phyloP scores from a whole-genome alignment of 257 asterid genomes.

The Eucommia ulmoides region DNA sequence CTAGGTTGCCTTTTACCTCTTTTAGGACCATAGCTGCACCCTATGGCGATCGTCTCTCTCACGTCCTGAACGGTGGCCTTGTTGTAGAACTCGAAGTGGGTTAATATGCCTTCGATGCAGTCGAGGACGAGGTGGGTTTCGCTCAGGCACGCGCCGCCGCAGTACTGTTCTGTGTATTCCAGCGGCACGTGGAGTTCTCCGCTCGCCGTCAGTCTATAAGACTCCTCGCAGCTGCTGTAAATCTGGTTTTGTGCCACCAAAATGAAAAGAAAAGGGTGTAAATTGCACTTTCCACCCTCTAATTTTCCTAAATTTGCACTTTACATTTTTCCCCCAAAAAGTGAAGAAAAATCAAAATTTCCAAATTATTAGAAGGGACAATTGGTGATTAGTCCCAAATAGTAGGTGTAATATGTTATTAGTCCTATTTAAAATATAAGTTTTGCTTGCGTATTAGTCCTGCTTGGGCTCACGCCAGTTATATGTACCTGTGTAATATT shows the following conservation, averaged over 20 bases:
- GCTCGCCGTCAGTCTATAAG: conserved; percentile 37
- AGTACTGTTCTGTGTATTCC: conserved; percentile 43
- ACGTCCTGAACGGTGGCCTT: conserved; percentile 39
- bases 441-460: too few species aligned
- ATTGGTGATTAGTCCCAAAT: too few species aligned
- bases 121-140: conserved; percentile 59
- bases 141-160: conserved; percentile 56
- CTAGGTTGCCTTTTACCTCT: conserved; percentile 26
- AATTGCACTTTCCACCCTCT: too few species aligned
- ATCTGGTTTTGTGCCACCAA: conserved; percentile 35
- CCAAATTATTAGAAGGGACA: too few species aligned
- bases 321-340: too few species aligned
- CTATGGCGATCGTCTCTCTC: conserved; percentile 40
- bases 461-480: too few species aligned
- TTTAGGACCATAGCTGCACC: conserved; percentile 60
- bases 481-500: too few species aligned
- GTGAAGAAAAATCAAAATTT: too few species aligned
- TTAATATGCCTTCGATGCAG: conserved; percentile 34
- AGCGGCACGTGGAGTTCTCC: conserved; percentile 61
- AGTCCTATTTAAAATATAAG: too few species aligned
- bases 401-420: too few species aligned
- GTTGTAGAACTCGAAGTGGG: conserved; percentile 40
- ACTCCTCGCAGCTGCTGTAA: conserved; percentile 52
- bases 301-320: too few species aligned
- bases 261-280: too few species aligned